Conservation (phyloP, 495 filamentous ascomycete genomes). For the Talaromyces liani region DNA sequence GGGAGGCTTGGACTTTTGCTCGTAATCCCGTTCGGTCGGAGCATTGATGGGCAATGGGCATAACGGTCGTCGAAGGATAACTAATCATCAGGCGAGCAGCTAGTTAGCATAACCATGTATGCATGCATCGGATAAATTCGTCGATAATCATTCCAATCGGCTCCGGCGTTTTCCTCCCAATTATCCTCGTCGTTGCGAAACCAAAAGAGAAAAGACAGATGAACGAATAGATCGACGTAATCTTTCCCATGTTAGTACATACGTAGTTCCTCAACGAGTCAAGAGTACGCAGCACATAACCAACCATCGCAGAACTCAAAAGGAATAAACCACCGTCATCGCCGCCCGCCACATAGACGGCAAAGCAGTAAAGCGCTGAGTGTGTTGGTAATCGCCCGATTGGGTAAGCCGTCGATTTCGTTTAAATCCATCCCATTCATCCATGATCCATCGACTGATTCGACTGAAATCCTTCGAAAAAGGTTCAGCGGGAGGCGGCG, state of each 20-base stretch:
- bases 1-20: too few species aligned
- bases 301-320: not conserved
- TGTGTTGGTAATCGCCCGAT: not conserved
- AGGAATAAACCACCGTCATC: not conserved
- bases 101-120: not conserved
- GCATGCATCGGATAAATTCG: not conserved
- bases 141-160: not conserved
- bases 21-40: not conserved
- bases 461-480: not conserved
- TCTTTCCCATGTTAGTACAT: not conserved
- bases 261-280: not conserved
- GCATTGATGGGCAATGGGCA: not conserved
- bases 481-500: too few species aligned
- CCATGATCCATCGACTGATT: not conserved
- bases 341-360: not conserved
- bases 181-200: not conserved
- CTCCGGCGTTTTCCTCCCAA: not conserved
- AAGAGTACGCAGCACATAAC: not conserved
- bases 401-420: not conserved
- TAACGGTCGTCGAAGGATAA: not conserved
- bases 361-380: not conserved
- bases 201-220: too few species aligned
- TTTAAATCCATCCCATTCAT: not conserved
- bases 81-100: not conserved
- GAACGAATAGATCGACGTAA: not conserved